Percentiles rank a stretch among this genome's conserved stretches.
Conservation (phyloP, 345 rosid species). For the Trapa incisa region DNA sequence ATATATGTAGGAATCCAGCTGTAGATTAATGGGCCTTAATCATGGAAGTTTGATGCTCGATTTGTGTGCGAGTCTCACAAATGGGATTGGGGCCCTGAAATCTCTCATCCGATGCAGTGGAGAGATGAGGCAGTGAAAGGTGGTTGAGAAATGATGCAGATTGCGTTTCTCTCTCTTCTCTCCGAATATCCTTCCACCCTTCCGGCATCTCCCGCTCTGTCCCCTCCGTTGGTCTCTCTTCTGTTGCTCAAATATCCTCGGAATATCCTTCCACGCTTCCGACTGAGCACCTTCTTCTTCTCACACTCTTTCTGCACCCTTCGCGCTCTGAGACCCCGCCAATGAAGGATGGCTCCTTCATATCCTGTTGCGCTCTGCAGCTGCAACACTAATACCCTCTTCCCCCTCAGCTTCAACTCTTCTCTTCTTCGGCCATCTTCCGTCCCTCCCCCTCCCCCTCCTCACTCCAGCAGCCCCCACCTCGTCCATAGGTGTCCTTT, state of each 20-base stretch:
- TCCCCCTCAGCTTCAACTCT: background rate
- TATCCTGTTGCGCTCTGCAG: background rate
- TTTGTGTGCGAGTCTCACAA: too few species aligned
- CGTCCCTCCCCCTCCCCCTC: slow-evolving; percentile 7
- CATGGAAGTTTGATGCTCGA: too few species aligned
- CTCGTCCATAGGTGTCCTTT: slow-evolving; percentile 13
- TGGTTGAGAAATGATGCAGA: background rate
- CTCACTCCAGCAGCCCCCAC: slow-evolving; percentile 17
- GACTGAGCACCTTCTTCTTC: background rate
- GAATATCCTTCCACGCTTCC: background rate
- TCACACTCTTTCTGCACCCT: background rate
- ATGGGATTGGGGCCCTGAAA: background rate
- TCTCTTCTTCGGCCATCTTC: background rate
- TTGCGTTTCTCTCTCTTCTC: background rate
- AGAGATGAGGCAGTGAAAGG: background rate
- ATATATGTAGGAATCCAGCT: too few species aligned
- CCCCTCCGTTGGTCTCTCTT: slow-evolving; percentile 13
- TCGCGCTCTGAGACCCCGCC: background rate
- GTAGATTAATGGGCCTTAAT: too few species aligned
- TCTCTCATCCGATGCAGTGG: background rate
- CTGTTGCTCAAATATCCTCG: background rate
- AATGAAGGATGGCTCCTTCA: slow-evolving; percentile 5
- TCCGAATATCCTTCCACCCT: slow-evolving; percentile 26
- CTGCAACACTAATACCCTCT: background rate
- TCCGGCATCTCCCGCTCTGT: slow-evolving; percentile 42